These are phyloP conservation scores for Penicillium antarcticum DNA, from an alignment of 495 filamentous ascomycete species.

Conservation along the genomic window DNA sequence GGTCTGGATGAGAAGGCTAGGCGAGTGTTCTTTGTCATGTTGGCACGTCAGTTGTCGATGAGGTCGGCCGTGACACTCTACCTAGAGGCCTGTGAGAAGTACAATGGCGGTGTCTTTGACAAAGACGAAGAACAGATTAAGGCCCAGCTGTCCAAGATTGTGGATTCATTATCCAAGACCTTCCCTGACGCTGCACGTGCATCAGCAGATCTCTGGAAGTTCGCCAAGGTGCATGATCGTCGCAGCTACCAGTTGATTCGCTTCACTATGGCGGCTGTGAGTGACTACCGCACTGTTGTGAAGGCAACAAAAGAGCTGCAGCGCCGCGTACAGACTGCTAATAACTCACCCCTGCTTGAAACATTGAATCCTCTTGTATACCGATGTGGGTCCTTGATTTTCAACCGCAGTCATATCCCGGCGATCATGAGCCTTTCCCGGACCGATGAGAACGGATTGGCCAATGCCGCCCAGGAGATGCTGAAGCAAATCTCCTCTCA, in stretches of 20 bases:
- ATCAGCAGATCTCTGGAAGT: slow-evolving; percentile 75
- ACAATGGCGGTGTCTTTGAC: slow-evolving; percentile 81
- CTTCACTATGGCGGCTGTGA: slow-evolving; percentile 79
- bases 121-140: slow-evolving; percentile 66
- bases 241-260: slow-evolving; percentile 85
- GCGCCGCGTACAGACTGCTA: slow-evolving; percentile 70
- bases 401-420: slow-evolving; percentile 90
- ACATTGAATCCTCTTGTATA: slow-evolving; percentile 83
- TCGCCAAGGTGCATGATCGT: slow-evolving; percentile 87
- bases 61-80: slow-evolving; percentile 67
- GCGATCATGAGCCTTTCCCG: slow-evolving; percentile 83
- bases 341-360: slow-evolving; percentile 61
- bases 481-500: slow-evolving; percentile 87
- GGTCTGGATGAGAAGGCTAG: slow-evolving; percentile 75
- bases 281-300: slow-evolving; percentile 85
- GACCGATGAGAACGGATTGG: slow-evolving; percentile 74
- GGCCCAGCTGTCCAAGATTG: slow-evolving; percentile 59
- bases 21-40: slow-evolving; percentile 85
- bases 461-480: slow-evolving; percentile 79
- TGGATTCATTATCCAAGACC: slow-evolving; percentile 66
- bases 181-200: slow-evolving; percentile 69
- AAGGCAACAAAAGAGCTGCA: slow-evolving; percentile 87
- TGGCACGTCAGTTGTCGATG: slow-evolving; percentile 67
- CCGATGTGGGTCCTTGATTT: slow-evolving; percentile 75
- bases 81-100: slow-evolving; percentile 76